These are phyloP conservation scores for Massarina eburnea DNA, from an alignment of 2,329 filamentous ascomycete species.

Conservation along the genomic window DNA sequence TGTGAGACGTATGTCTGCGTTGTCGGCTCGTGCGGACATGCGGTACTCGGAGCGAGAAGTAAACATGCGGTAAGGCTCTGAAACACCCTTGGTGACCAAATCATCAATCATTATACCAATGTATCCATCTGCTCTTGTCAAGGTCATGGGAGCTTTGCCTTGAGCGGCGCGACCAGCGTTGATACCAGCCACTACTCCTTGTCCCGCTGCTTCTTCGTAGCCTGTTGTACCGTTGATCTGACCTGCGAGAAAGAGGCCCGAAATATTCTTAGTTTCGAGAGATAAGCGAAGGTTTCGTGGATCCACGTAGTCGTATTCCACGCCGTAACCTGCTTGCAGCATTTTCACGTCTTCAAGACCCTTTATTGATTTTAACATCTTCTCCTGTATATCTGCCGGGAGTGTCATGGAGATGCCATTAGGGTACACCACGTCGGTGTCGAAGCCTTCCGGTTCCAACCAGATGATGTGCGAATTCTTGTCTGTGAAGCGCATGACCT, in stretches of 20 bases:
- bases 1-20: slow-evolving; percentile 87
- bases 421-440: slow-evolving; percentile 87
- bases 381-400: slow-evolving; percentile 81
- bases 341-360: slow-evolving; percentile 88
- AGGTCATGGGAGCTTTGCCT: slow-evolving; percentile 63
- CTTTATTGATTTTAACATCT: slow-evolving; percentile 80
- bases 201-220: slow-evolving; percentile 94
- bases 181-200: slow-evolving; percentile 88
- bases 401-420: slow-evolving; percentile 98
- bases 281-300: slow-evolving; percentile 85
- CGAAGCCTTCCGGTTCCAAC: slow-evolving; percentile 95
- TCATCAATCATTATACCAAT: slow-evolving; percentile 99
- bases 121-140: slow-evolving; percentile 86
- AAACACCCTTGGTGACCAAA: slow-evolving; percentile 92
- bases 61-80: slow-evolving; percentile 98
- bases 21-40: slow-evolving; percentile 88
- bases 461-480: slow-evolving; percentile 86
- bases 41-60: slow-evolving; percentile 94
- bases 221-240: slow-evolving; percentile 99
- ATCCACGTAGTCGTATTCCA: slow-evolving; percentile 98
- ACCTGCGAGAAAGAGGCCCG: slow-evolving; percentile 85
- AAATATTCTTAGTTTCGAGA: slow-evolving; percentile 89
- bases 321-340: slow-evolving; percentile 93
- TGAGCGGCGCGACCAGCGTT: slow-evolving; percentile 85
- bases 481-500: slow-evolving; percentile 83